Percentiles rank a stretch among this genome's conserved stretches.
phyloP scores from a whole-genome alignment of 2,329 filamentous ascomycete species.

The Onygena corvina region DNA sequence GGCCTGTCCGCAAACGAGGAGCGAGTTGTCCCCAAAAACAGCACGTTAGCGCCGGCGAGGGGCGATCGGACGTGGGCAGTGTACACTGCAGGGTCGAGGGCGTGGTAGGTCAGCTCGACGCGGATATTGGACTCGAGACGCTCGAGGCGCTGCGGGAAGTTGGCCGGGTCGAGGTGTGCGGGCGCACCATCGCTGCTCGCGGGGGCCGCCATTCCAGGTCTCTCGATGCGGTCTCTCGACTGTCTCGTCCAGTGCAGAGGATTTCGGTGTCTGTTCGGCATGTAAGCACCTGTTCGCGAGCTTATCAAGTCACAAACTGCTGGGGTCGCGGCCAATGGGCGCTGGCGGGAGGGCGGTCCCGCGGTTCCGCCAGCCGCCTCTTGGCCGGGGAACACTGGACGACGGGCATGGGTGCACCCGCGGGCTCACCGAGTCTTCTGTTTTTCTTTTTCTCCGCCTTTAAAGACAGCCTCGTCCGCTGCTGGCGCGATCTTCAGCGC shows the following conservation, averaged over 20 bases:
- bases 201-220: not conserved
- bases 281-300: no score
- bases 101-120: conserved; percentile 32
- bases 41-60: conserved; percentile 34
- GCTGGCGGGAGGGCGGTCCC: not conserved
- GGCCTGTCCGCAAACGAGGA: conserved; percentile 32
- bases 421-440: not conserved
- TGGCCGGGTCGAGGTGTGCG: conserved; percentile 14
- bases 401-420: not conserved
- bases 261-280: no score
- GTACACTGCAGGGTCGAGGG: conserved; percentile 27
- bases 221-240: no score
- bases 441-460: not conserved
- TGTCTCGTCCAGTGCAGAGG: no score
- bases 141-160: conserved; percentile 29
- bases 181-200: conserved; percentile 5
- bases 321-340: not conserved
- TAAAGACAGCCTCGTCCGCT: not conserved
- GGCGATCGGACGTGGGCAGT: conserved; percentile 31
- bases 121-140: conserved; percentile 34
- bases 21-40: conserved; percentile 38
- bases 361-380: conserved; percentile 4
- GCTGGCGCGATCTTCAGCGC: no score
- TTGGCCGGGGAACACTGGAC: not conserved
- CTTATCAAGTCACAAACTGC: no score